Base-by-base conservation (phyloP, 163 green algal genomes). In the Chlamydomonas reinhardtii region DNA sequence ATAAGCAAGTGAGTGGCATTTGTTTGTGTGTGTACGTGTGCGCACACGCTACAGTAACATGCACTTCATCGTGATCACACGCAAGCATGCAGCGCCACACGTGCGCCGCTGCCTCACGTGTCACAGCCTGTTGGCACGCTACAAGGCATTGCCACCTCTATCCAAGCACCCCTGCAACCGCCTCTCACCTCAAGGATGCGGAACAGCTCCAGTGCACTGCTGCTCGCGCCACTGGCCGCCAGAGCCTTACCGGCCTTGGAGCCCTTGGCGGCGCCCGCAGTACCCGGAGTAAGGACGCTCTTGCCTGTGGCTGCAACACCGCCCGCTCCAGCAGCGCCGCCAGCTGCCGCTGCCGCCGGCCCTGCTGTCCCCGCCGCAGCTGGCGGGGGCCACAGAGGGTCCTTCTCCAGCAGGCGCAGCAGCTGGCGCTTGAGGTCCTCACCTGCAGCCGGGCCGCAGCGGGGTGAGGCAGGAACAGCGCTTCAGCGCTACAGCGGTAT, bases 121-220 rank as follows among this genome's bases (percentile, higher is more conserved):
- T n/a, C n/a, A n/a, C n/a, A n/a, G n/a, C n/a, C n/a, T n/a, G n/a
- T n/a, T n/a, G n/a, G n/a, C n/a, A n/a, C n/a, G n/a, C n/a, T n/a
- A n/a, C n/a, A n/a, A n/a, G n/a, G n/a, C n/a, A n/a, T n/a, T n/a
- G 12, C 39, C 39, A 14, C 8, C 39, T 48, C 39, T 48, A 8
- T 48, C 39, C 8, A 48, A 8, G 5, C 5, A 8, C 39, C 39
- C 39, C 39, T 48, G 39, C 39, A 48, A 5, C 39, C 39, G 5
- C 39, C 72, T 59, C 87, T 2, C 43, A 91, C 87, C 68, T 87
- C 31, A 20, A 89, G 16, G 34, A 91, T 78, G 3, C 88, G n/a
- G 35, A 86, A 72, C 71, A 91, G 82, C 65, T 91, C 88, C 37
- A 88, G 29, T 25, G 76, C 76, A n/a, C 66, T 84, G 29, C 34